phyloP scores from a whole-genome alignment of 441 rosid genomes.

The Aleurites moluccanus region DNA sequence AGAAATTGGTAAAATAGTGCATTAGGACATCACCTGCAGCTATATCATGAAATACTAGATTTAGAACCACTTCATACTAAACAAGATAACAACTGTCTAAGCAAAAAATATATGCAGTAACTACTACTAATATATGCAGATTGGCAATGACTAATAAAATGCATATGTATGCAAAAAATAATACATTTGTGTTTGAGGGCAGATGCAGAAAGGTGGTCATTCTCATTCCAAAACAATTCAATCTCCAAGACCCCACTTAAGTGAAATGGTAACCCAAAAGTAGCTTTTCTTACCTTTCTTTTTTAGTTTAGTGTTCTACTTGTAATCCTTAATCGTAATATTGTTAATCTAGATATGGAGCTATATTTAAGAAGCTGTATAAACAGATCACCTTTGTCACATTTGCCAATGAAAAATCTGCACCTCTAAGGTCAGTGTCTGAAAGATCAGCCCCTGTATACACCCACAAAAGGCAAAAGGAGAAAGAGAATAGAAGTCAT shows the following conservation, averaged over 20 bases:
- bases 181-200: not conserved
- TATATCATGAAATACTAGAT: not conserved
- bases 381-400: conserved; percentile 65
- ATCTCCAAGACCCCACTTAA: not conserved
- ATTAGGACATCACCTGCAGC: not conserved
- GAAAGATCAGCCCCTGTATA: conserved; percentile 86
- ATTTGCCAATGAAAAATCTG: conserved; percentile 86
- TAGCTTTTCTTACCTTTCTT: not conserved
- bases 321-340: not conserved
- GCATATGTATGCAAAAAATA: not conserved
- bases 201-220: not conserved
- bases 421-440: conserved; percentile 83
- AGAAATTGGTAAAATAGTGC: conserved; percentile 11
- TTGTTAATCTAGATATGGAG: not conserved
- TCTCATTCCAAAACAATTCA: not conserved
- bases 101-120: not conserved
- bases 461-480: not conserved
- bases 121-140: not conserved
- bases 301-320: not conserved
- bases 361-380: not conserved
- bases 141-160: not conserved
- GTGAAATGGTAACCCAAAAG: not conserved
- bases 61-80: not conserved
- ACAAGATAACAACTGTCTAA: not conserved
- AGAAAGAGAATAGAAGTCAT: not conserved